These are phyloP conservation scores for Arabidopsis hybrid DNA, from an alignment of 441 rosid species.

Conservation along the genomic window DNA sequence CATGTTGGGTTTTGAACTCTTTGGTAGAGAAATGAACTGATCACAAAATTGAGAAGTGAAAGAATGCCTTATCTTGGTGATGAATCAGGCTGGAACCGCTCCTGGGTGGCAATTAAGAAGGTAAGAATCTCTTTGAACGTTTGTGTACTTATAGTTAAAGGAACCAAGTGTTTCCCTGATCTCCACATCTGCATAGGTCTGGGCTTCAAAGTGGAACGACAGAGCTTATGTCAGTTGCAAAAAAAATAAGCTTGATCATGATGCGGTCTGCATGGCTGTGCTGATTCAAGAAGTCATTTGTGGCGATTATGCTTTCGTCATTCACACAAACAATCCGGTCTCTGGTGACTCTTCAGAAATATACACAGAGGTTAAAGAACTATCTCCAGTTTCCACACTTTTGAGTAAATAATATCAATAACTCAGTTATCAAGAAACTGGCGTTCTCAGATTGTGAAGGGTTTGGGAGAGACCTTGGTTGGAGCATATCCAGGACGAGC, in stretches of 20 bases:
- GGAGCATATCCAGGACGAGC: conserved; percentile 87
- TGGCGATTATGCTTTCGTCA: conserved; percentile 86
- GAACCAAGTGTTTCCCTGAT: conserved; percentile 25
- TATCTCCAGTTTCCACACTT: neutral
- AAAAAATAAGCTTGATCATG: conserved; percentile 67
- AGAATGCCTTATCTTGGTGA: conserved; percentile 73
- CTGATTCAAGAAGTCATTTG: conserved; percentile 76
- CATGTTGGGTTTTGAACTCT: conserved; percentile 36
- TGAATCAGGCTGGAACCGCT: conserved; percentile 69
- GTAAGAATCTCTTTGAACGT: conserved; percentile 39
- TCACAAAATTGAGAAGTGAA: conserved; percentile 63
- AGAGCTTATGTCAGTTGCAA: conserved; percentile 75
- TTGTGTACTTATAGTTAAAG: neutral
- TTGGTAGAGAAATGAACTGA: conserved; percentile 66
- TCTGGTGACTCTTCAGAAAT: conserved; percentile 79
- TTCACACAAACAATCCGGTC: conserved; percentile 84
- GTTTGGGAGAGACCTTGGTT: conserved; percentile 86
- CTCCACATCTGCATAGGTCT: conserved; percentile 54
- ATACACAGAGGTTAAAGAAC: conserved; percentile 66
- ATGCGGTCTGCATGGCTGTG: conserved; percentile 73
- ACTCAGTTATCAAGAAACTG: neutral
- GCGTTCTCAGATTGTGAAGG: conserved; percentile 72
- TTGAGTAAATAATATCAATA: neutral
- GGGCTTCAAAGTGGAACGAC: conserved; percentile 96
- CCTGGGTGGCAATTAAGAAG: conserved; percentile 89